Base-by-base conservation (phyloP, 352 stramenopile species). In the Phytophthora syringae region DNA sequence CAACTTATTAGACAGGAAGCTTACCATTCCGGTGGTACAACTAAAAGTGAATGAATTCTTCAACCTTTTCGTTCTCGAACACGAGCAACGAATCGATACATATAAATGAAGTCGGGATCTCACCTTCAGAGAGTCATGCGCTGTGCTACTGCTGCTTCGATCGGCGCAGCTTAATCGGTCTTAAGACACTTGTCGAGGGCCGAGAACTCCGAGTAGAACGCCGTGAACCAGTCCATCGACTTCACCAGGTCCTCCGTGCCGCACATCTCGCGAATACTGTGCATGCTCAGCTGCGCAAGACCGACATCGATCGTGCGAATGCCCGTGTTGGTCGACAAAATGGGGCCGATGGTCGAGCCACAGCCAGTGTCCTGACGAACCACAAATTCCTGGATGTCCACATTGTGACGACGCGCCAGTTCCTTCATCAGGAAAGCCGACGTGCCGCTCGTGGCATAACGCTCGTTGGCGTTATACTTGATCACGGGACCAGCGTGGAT, bases 391-490 rank as follows among this genome's bases (percentile, higher is more conserved):
- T 99, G 95, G 37, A 98, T 76, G 34, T 91, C 82, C 6, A 97
- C 67, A 74, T 86, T 78, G 70, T 96, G 72, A 60, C 85, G 85
- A 52, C 89, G 84, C 51, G 82, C 91, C 7, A 98, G 73, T 77
- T 99, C 95, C 64, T 97, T 92, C 58, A 98, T 86, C 37, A 98
- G 74, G 51, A 99, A 86, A 4, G 90, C 88, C 5, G 97, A 98
- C 13, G 98, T 85, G 37, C 85, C 86, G 49, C 91, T 98, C 7
- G 97, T 99, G 15, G 97, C 90, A 68, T 99, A 99, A 44, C 97
- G 83, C 75, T 99, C 95, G 77, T 99, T 99, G 28, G 87, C 85
- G 74, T 99, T 99, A 72, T 97, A 91, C 84, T 99, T 99, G 64
- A 99, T 98, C n/a, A 99, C 98, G 57, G 98, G 82, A n/a, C 96